Percentiles rank a stretch among this genome's conserved stretches.
Conservation (phyloP, 805 yeast species). For the Lipomyces anomalus region DNA sequence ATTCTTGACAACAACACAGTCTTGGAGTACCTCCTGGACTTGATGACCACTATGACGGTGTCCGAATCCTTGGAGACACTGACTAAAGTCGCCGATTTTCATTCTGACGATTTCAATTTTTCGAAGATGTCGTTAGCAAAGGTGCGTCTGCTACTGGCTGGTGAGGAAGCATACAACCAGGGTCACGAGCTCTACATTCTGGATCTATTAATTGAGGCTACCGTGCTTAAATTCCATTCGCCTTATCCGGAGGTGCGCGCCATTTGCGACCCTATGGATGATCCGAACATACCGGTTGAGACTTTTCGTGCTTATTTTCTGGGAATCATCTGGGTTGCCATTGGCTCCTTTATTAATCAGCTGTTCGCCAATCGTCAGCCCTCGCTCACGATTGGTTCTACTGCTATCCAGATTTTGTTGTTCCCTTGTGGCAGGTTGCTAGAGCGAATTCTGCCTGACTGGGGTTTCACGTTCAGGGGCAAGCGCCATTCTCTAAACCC, state of each 20-base stretch:
- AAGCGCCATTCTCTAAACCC: conserved; percentile 45
- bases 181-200: conserved; percentile 10
- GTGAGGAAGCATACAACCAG: conserved; percentile 8
- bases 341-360: conserved; percentile 56
- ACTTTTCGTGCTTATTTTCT: conserved; percentile 52
- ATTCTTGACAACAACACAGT: neutral
- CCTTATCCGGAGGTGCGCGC: conserved; percentile 67
- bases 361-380: conserved; percentile 58
- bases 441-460: conserved; percentile 7
- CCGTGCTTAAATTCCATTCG: conserved; percentile 12
- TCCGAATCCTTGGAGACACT: conserved; percentile 38
- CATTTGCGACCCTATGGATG: conserved; percentile 55
- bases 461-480: conserved; percentile 29
- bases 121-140: conserved; percentile 36
- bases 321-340: conserved; percentile 47
- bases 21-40: conserved; percentile 39
- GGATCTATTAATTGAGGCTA: conserved; percentile 10
- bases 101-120: conserved; percentile 43
- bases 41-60: conserved; percentile 35
- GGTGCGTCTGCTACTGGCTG: conserved; percentile 22
- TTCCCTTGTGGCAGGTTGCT: conserved; percentile 50
- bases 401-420: conserved; percentile 59
- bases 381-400: conserved; percentile 49
- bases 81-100: conserved; percentile 35
- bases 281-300: conserved; percentile 44